These are phyloP conservation scores for Leptographium procerum DNA, from an alignment of 2,329 filamentous ascomycete species.

Conservation along the genomic window DNA sequence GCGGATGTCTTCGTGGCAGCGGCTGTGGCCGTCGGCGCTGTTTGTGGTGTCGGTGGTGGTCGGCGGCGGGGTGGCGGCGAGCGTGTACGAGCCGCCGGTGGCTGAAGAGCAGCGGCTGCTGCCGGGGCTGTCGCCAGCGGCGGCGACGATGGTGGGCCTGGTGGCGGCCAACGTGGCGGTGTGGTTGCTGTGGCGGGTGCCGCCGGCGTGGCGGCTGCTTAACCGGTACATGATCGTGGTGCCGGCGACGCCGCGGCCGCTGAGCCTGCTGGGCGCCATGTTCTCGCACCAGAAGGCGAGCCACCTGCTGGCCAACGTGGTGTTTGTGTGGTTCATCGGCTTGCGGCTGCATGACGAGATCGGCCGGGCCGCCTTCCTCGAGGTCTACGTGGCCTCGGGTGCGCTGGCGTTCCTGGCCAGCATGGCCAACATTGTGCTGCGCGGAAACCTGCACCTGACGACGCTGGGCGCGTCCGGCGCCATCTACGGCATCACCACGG, in stretches of 20 bases:
- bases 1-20: conserved; percentile 38
- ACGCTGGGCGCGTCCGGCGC: conserved; percentile 58
- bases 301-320: conserved; percentile 56
- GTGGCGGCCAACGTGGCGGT: conserved; percentile 48
- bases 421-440: conserved; percentile 37
- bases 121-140: conserved; percentile 38
- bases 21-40: conserved; percentile 43
- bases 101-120: not conserved
- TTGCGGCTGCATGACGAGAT: conserved; percentile 58
- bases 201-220: conserved; percentile 52
- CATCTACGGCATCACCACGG: conserved; percentile 47
- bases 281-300: conserved; percentile 56
- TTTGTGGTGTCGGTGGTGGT: conserved; percentile 34
- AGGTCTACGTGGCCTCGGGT: conserved; percentile 52
- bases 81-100: conserved; percentile 3
- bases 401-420: conserved; percentile 47
- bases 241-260: conserved; percentile 51
- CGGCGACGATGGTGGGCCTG: conserved; percentile 52
- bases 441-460: conserved; percentile 34
- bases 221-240: conserved; percentile 59
- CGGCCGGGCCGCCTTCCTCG: conserved; percentile 56
- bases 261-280: conserved; percentile 49
- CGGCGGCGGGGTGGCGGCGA: conserved; percentile 30
- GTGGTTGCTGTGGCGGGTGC: conserved; percentile 49
- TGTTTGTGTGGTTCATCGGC: conserved; percentile 54